These are phyloP conservation scores for Candida quercuum DNA, from an alignment of 805 yeast species.

Conservation along the genomic window DNA sequence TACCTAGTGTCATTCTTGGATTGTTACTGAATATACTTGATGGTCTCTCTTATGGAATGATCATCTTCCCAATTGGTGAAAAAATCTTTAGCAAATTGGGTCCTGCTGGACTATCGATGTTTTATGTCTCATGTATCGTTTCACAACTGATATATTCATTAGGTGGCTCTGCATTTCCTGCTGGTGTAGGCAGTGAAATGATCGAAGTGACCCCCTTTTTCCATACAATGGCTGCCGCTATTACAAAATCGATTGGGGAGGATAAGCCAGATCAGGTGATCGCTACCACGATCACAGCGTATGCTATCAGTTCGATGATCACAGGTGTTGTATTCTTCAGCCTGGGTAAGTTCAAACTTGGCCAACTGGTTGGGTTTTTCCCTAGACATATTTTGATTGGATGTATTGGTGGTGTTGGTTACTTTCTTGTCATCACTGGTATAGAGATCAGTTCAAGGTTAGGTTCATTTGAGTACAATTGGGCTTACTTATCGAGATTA, in stretches of 20 bases:
- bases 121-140: conserved; percentile 85
- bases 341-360: conserved; percentile 75
- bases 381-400: conserved; percentile 96
- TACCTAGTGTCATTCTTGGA: conserved; percentile 85
- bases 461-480: conserved; percentile 62
- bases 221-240: conserved; percentile 85
- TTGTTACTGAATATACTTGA: conserved; percentile 81
- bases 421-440: conserved; percentile 85
- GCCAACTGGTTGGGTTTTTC: conserved; percentile 88
- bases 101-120: conserved; percentile 89
- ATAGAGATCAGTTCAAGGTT: conserved; percentile 84
- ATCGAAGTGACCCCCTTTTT: conserved; percentile 98
- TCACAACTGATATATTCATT: conserved; percentile 84
- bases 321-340: conserved; percentile 79
- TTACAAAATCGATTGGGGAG: conserved; percentile 51
- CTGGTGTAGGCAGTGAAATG: conserved; percentile 98
- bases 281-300: conserved; percentile 84
- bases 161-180: conserved; percentile 85
- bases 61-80: conserved; percentile 87
- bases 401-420: conserved; percentile 98
- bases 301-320: conserved; percentile 73
- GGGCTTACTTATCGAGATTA: conserved; percentile 46
- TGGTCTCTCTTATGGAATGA: conserved; percentile 96
- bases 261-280: conserved; percentile 48
- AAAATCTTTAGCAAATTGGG: conserved; percentile 73